Percentiles rank a stretch among this genome's conserved stretches.
Conservation (phyloP, 441 rosid genomes). For the Erysimum pusillum region DNA sequence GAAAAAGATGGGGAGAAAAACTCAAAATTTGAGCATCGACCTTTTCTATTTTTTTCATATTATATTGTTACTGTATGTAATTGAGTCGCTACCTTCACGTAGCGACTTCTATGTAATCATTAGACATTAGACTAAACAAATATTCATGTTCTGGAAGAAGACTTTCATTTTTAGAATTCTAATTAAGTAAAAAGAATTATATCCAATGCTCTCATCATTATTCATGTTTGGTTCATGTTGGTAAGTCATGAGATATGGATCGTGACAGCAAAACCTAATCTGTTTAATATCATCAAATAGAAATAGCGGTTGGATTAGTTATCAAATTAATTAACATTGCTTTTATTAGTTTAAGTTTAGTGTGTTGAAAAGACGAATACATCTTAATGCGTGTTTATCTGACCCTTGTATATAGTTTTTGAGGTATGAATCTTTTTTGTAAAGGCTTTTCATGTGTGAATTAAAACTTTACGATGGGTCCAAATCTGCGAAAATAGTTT, state of each 20-base stretch:
- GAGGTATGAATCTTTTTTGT: not conserved
- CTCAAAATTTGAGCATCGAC: not conserved
- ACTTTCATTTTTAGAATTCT: not conserved
- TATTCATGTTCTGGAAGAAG: not conserved
- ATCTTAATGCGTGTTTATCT: not conserved
- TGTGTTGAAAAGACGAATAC: not conserved
- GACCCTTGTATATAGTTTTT: not conserved
- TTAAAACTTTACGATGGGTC: not conserved
- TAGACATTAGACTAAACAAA: not conserved
- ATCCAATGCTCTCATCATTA: too few relatives aligned
- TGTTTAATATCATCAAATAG: not conserved
- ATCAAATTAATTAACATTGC: not conserved
- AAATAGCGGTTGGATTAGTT: conserved; percentile 9
- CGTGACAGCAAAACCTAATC: conserved; percentile 26
- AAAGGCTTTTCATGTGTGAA: not conserved
- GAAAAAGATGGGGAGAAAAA: not conserved
- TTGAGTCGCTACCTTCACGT: conserved; percentile 5
- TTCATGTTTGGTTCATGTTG: conserved; percentile 31
- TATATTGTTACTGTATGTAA: not conserved
- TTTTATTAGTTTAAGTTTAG: not conserved
- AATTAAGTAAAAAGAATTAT: too few relatives aligned
- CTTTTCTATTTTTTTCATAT: not conserved
- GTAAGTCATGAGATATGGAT: conserved; percentile 10
- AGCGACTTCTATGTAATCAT: not conserved
- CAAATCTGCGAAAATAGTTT: not conserved